phyloP scores from a whole-genome alignment of 768 basidiomycete genomes.

The Kwoniella europaea region DNA sequence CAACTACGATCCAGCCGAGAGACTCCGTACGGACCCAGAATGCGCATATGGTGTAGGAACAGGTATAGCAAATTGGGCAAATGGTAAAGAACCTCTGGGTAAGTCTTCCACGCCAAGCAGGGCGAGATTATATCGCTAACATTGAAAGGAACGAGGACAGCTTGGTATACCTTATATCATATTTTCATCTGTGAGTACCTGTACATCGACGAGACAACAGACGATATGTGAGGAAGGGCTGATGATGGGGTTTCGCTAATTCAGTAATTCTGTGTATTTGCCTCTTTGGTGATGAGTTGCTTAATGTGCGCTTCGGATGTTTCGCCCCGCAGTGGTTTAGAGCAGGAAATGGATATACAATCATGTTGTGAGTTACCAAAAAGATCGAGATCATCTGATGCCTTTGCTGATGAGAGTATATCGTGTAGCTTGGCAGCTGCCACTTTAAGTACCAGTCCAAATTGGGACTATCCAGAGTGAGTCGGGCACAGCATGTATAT shows the following conservation, averaged over 20 bases:
- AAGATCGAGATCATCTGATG: not conserved
- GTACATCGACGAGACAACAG: not conserved
- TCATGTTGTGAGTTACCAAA: conserved; percentile 42
- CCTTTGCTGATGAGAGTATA: too few species aligned
- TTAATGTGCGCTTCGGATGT: conserved; percentile 45
- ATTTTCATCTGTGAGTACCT: conserved; percentile 26
- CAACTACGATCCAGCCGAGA: conserved; percentile 2
- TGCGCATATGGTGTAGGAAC: conserved; percentile 43
- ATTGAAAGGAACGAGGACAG: conserved; percentile 14
- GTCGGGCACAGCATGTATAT: not conserved
- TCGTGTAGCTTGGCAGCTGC: conserved; percentile 26
- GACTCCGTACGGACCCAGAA: conserved; percentile 13
- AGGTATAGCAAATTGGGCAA: conserved; percentile 44
- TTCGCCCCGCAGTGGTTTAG: conserved; percentile 48
- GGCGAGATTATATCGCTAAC: conserved; percentile 3
- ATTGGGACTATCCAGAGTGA: conserved; percentile 34
- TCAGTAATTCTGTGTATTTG: conserved; percentile 38
- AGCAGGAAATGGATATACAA: conserved; percentile 43
- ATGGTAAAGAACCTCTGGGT: conserved; percentile 36
- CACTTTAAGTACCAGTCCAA: conserved; percentile 33
- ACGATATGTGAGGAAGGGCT: not conserved
- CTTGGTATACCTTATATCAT: conserved; percentile 45
- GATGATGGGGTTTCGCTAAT: not conserved
- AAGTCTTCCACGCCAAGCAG: not conserved
- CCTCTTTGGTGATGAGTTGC: conserved; percentile 40